Percentiles rank a stretch among this genome's conserved stretches.
phyloP scores from a whole-genome alignment of 2,329 filamentous ascomycete genomes.

The Cadophora sp. region DNA sequence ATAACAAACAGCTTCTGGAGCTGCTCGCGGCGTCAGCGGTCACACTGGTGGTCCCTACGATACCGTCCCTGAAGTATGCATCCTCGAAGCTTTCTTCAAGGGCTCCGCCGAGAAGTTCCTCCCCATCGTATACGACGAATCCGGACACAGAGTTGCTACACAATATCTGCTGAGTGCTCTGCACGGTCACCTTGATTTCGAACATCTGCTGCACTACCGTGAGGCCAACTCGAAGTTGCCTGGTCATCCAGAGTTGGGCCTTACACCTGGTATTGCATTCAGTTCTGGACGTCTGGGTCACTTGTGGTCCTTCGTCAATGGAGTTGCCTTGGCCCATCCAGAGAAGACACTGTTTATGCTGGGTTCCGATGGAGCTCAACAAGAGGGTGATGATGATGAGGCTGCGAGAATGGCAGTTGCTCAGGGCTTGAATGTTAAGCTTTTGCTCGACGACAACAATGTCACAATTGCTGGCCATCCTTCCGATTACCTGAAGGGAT shows the following conservation, averaged over 20 bases:
- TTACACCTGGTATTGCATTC: slow-evolving; percentile 50
- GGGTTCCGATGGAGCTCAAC: slow-evolving; percentile 51
- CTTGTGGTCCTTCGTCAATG: slow-evolving; percentile 50
- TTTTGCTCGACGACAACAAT: slow-evolving; percentile 51
- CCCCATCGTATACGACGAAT: slow-evolving; percentile 48
- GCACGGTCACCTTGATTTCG: slow-evolving; percentile 47
- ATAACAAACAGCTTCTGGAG: slow-evolving; percentile 41
- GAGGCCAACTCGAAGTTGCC: slow-evolving; percentile 50
- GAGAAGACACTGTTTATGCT: slow-evolving; percentile 48
- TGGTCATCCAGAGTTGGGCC: slow-evolving; percentile 49
- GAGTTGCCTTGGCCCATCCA: slow-evolving; percentile 48
- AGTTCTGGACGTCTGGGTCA: slow-evolving; percentile 50
- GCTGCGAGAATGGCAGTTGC: slow-evolving; percentile 49
- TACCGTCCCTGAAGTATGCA: slow-evolving; percentile 50
- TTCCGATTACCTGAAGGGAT: slow-evolving; percentile 49
- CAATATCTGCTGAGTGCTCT: slow-evolving; percentile 49
- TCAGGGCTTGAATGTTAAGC: slow-evolving; percentile 48
- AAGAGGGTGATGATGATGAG: slow-evolving; percentile 51
- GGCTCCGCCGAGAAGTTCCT: slow-evolving; percentile 45
- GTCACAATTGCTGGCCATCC: slow-evolving; percentile 51
- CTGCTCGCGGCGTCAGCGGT: slow-evolving; percentile 48
- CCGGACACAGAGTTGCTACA: slow-evolving; percentile 50
- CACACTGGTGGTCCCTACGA: slow-evolving; percentile 51
- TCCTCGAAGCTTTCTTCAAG: slow-evolving; percentile 48
- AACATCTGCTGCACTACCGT: slow-evolving; percentile 51